These are phyloP conservation scores for maize (Zea mays) DNA, from an alignment of 176 grass and related monocot species.

Conservation along the genomic window Zm-B73-REFERENCE-NAM-5.0 NC_050096.1:60932501-60933000, in stretches of 20 bases:
- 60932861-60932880: conserved; percentile 30
- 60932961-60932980: conserved; percentile 43
- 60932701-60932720: not conserved
- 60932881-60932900: conserved; percentile 39
- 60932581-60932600: not conserved
- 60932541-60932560: not conserved
- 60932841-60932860: conserved; percentile 32
- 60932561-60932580: not conserved
- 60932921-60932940: conserved; percentile 93
- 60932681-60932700: not conserved
- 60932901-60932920: conserved; percentile 68
- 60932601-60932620: not conserved
- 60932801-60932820: not conserved
- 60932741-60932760: not conserved
- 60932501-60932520: not conserved
- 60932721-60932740: not conserved
- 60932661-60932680: not conserved
- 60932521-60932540: not conserved
- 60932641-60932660: not conserved
- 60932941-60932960: conserved; percentile 74
- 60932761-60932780: not conserved
- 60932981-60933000: conserved; percentile 20
- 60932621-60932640: not conserved
- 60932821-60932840: not conserved
- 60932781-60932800: not conserved